Percentiles rank a stretch among this genome's conserved stretches.
phyloP scores from a whole-genome alignment of 441 rosid species.

The Macaranga tanarius region DNA sequence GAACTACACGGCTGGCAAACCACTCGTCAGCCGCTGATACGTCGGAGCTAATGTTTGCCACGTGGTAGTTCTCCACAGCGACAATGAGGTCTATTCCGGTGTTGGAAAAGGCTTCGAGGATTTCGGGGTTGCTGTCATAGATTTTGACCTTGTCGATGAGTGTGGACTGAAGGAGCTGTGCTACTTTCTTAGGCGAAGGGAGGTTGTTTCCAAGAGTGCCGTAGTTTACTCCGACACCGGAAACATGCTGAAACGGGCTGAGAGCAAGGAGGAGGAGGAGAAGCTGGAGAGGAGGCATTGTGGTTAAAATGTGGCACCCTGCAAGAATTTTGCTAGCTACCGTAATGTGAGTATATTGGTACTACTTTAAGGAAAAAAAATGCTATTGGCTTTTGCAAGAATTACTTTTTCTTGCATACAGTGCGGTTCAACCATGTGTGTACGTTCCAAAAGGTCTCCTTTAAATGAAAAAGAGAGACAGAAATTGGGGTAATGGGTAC shows the following conservation, averaged over 20 bases:
- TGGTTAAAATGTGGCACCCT: background rate
- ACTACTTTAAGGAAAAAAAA: background rate
- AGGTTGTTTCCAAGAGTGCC: constrained; percentile 69
- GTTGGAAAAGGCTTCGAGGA: constrained; percentile 66
- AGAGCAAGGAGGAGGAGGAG: constrained; percentile 24
- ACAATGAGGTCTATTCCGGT: constrained; percentile 62
- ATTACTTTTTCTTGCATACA: background rate
- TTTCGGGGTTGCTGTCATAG: constrained; percentile 65
- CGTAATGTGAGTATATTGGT: background rate
- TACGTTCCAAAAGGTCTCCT: background rate
- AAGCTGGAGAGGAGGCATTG: constrained; percentile 26
- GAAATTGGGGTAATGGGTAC: background rate
- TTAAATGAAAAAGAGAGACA: background rate
- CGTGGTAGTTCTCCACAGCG: constrained; percentile 54
- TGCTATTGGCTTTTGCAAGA: constrained; percentile 3
- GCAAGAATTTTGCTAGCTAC: background rate
- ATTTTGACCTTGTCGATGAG: constrained; percentile 64
- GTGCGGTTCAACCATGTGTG: background rate
- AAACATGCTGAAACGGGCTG: constrained; percentile 16
- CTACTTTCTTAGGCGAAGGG: constrained; percentile 59
- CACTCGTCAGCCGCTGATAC: constrained; percentile 51
- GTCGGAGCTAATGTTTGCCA: constrained; percentile 47
- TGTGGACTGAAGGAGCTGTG: constrained; percentile 68
- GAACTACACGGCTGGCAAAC: constrained; percentile 48
- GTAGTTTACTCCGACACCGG: constrained; percentile 61